A percentile compares a stretch with the other conserved stretches of the same genome.
Conservation (phyloP, 2,329 filamentous ascomycete species). For the Fusarium sp. region DNA sequence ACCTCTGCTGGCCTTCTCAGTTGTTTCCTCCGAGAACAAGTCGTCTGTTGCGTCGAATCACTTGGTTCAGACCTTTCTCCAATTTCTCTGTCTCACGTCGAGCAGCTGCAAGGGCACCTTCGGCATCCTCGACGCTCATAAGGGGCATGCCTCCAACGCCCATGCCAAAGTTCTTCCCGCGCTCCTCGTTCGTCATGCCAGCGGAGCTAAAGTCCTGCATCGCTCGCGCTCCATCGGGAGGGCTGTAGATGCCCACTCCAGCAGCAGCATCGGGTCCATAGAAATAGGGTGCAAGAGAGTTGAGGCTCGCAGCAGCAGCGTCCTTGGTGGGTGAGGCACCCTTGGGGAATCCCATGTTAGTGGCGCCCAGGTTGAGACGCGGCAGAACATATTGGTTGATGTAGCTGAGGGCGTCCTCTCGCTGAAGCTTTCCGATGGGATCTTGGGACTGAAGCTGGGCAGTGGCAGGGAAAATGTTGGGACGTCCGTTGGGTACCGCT, state of each 20-base stretch:
- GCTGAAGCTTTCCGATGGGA: slow-evolving; percentile 72
- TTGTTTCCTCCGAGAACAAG: slow-evolving; percentile 57
- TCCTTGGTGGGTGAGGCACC: slow-evolving; percentile 55
- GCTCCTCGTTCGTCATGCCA: slow-evolving; percentile 46
- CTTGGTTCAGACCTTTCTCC: slow-evolving; percentile 69
- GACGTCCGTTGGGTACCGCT: slow-evolving; percentile 71
- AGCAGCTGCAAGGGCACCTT: slow-evolving; percentile 63
- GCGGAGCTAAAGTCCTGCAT: slow-evolving; percentile 51
- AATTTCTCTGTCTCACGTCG: slow-evolving; percentile 70
- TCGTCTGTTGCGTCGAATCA: slow-evolving; percentile 70
- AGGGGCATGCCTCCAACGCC: slow-evolving; percentile 60
- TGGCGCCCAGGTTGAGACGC: slow-evolving; percentile 64
- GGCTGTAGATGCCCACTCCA: slow-evolving; percentile 58
- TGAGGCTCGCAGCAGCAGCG: slow-evolving; percentile 61
- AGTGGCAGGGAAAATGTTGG: slow-evolving; percentile 68
- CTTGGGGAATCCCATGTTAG: slow-evolving; percentile 57
- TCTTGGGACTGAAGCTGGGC: slow-evolving; percentile 62
- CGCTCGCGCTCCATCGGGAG: slow-evolving; percentile 51
- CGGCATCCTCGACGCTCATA: slow-evolving; percentile 72
- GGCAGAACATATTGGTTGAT: slow-evolving; percentile 77
- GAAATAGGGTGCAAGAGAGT: slow-evolving; percentile 67
- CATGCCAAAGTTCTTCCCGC: slow-evolving; percentile 47
- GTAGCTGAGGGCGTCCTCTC: slow-evolving; percentile 73
- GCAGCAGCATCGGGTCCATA: slow-evolving; percentile 60
- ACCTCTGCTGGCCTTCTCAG: slow-evolving; percentile 17